Evolutionary conservation across 257 asterid species (phyloP), one percentile per base, ranked within the genome.

Genomic region (Penstemon eatonii): DNA sequence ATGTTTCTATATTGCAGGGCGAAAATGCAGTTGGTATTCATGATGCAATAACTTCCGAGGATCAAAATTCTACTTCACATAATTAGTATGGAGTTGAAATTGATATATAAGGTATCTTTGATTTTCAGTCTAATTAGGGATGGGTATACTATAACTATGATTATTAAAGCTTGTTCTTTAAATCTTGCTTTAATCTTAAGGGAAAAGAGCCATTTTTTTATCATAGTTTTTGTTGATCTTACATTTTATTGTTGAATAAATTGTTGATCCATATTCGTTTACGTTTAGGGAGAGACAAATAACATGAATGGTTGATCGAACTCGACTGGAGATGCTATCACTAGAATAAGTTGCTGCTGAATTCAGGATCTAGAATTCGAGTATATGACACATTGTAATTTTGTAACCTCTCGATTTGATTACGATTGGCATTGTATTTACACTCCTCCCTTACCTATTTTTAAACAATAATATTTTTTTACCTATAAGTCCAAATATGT

Each of bases 51-150:
- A 58, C 65, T 52, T 66, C 47, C 8, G 69, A 67, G 47, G 25
- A 33, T 52, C 65, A 3, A 49, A 38, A 9, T 11, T 39, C 60
- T 36, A 41, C 47, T 25, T 12, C 6, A 4, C n/a, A 42, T 39
- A 41, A 63, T 5, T 41, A 33, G 49, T 45, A 51, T 57, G 75
- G 64, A 54, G 67, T 33, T 60, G 68, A 56, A 33, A 51, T 43
- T 42, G 59, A 43, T n/a, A 67, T 25, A 59, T 73, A 60, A 58
- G 73, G 4, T 44, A 11, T 46, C 5, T 4, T 7, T 39, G 44
- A 3, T 4, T 45, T 5, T 53, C 2, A 10, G 37, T 49, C n/a
- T 50, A 25, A 8, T 15, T 50, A 53, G 45, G 56, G 13, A 3
- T 25, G 33, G 49, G 37, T 38, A 65, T n/a, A 39, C 8, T 38